Percentiles rank a stretch among this genome's conserved stretches.
These are phyloP conservation scores for Salvia miltiorrhiza DNA, from an alignment of 257 asterid genomes.

Conservation along the genomic window DNA sequence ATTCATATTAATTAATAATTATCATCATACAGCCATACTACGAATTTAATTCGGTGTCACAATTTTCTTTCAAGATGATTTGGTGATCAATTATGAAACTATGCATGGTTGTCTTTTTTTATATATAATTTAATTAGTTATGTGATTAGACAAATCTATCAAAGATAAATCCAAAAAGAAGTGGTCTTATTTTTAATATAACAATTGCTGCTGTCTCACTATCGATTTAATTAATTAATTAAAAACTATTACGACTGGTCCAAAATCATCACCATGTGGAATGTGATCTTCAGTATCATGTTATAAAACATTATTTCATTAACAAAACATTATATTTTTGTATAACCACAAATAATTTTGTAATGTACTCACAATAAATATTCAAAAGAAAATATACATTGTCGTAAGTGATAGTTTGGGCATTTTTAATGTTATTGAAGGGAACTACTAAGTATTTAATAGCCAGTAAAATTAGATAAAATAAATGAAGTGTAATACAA, in stretches of 20 bases:
- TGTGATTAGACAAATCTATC: neutral
- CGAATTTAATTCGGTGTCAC: neutral
- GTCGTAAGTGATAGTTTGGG: neutral
- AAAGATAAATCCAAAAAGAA: neutral
- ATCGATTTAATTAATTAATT: neutral
- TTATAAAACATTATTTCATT: neutral
- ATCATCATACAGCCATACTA: neutral
- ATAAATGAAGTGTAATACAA: neutral
- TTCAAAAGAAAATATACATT: neutral
- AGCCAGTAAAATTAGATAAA: neutral
- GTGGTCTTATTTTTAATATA: neutral
- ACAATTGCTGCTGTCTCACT: neutral
- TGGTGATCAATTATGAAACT: neutral
- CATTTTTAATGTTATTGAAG: slow-evolving; percentile 3
- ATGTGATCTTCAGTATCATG: neutral
- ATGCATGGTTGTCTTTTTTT: neutral
- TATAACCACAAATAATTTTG: neutral
- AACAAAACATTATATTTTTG: too few species aligned
- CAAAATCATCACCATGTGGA: slow-evolving; percentile 10
- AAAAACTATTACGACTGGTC: neutral
- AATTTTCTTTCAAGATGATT: neutral
- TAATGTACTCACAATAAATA: neutral
- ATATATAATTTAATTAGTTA: neutral
- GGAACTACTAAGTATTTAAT: slow-evolving; percentile 1
- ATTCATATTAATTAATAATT: neutral